Base-by-base conservation (phyloP, 176 grass and related monocot genomes). In the Melocanna baccifera region DNA sequence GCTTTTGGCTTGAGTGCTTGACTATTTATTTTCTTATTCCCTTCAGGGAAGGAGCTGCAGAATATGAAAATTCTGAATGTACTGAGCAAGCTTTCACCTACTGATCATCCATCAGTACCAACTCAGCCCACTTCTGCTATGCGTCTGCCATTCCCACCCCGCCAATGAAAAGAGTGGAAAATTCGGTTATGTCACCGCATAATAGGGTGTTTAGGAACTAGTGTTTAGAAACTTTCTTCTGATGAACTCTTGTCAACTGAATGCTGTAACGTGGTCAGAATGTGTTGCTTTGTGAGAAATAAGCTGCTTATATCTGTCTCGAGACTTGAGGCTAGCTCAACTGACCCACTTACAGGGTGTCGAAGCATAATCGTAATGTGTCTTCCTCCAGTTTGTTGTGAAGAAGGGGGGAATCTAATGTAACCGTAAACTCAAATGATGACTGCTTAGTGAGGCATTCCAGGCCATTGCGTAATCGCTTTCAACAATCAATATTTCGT, bases 1-100 rank as follows among this genome's bases (percentile, higher is more conserved):
- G 25, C 36, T 34, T 45, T 82, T 66, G 28, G 51, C 22, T 34
- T 78, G 59, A 16, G 10, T 29, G 50, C 26, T 32, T 78, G 61
- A 18, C 14, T 30, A 43, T 46, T 64, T 76, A 30, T 75, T 82
- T 87, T 78, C 26, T 55, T 81, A 10, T 30, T 42, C 37, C 53
- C 62, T 84, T 71, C 78, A 94, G 96, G 91, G n/a, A 96, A 94
- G 84, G 96, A 99, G 67, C 76, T 96, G 74, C 91, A 99, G 61
- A 90, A 89, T 67, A 96, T 94, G 93, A 92, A 94, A 88, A 47
- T 89, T 89, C 81, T 99, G 88, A 92, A 99, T 89, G 91, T 99
- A 42, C 61, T 94, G 28, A 88, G 88, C 19, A 96, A 92, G 78
- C 51, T 85, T 76, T 74, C 53, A 10, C 55, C 83, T 12, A 22